Conservation (phyloP, 164 flowering plant species). For the Cinnamomum chago region DNA sequence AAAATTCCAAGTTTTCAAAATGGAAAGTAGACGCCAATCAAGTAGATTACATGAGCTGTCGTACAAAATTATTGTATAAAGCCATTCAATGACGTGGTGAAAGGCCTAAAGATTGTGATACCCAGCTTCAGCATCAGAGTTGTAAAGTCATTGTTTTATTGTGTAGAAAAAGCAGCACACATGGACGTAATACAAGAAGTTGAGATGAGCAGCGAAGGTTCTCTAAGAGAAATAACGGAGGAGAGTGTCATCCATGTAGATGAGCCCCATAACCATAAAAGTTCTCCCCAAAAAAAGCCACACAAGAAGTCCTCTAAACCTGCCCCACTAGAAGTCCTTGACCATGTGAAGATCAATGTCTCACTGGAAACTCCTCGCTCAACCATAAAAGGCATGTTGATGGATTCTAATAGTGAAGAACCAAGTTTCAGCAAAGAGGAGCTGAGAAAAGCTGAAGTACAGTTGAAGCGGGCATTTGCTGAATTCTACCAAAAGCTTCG, state of each 20-base stretch:
- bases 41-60: no score
- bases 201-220: constrained; percentile 37
- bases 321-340: constrained; percentile 48
- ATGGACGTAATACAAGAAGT: constrained; percentile 57
- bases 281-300: no score
- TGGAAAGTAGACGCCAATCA: no score
- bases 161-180: constrained; percentile 20
- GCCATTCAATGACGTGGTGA: no score
- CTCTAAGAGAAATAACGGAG: constrained; percentile 2
- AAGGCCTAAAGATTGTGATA: no score
- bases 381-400: constrained; percentile 40
- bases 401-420: constrained; percentile 19
- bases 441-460: constrained; percentile 50
- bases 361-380: constrained; percentile 54
- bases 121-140: no score
- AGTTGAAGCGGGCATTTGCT: constrained; percentile 42
- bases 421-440: constrained; percentile 44
- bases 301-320: constrained; percentile 10
- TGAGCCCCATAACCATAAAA: no score
- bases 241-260: background rate
- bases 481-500: constrained; percentile 60
- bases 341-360: constrained; percentile 52
- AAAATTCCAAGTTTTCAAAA: no score
- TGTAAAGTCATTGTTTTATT: no score
- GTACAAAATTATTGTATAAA: no score